phyloP scores from a whole-genome alignment of 768 basidiomycete species.

The Boletus sensibilis region DNA sequence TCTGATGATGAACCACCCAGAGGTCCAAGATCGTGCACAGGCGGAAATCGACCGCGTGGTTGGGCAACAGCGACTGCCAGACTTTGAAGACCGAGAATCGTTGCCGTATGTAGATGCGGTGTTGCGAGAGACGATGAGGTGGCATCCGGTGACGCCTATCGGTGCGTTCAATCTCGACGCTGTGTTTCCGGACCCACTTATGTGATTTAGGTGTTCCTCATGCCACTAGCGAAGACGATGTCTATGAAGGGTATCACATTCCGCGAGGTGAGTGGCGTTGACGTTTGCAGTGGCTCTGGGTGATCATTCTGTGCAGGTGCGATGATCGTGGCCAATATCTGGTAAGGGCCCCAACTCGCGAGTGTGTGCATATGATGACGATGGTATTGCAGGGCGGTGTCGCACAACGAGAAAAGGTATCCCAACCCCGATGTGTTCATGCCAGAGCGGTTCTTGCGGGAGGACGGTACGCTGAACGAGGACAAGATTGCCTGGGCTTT shows the following conservation, averaged over 20 bases:
- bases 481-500: conserved; percentile 13
- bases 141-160: conserved; percentile 25
- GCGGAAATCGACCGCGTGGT: conserved; percentile 34
- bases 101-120: conserved; percentile 37
- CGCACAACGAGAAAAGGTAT: conserved; percentile 38
- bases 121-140: conserved; percentile 34
- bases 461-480: conserved; percentile 17
- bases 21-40: conserved; percentile 30
- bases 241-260: conserved; percentile 37
- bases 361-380: not conserved
- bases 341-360: not conserved
- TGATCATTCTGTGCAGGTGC: conserved; percentile 6
- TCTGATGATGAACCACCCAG: conserved; percentile 32
- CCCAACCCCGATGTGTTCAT: conserved; percentile 34
- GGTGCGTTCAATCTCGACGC: conserved; percentile 12
- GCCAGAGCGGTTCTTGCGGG: conserved; percentile 38
- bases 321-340: conserved; percentile 10
- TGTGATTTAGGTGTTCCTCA: conserved; percentile 40
- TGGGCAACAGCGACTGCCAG: conserved; percentile 29
- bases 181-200: not conserved
- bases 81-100: conserved; percentile 26
- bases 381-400: conserved; percentile 36
- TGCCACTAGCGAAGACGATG: conserved; percentile 35
- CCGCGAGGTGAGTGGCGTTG: conserved; percentile 18
- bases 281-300: no score